These are phyloP conservation scores for Berkeleyomyces basicola DNA, from an alignment of 2,329 filamentous ascomycete species.

Conservation along the genomic window DNA sequence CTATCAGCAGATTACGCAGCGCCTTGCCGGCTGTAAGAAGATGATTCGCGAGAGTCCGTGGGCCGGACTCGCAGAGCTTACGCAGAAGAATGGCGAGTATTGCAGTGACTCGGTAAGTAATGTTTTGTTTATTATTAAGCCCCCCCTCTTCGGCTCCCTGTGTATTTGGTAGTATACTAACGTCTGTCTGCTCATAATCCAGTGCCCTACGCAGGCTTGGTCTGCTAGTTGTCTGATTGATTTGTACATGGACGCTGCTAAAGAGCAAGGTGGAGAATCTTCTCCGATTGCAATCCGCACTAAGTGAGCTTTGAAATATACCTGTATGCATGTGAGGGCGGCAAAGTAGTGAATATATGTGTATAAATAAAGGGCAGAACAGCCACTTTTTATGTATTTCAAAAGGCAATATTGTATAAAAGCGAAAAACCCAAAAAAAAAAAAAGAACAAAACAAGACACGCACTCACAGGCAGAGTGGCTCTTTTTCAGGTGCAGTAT, in stretches of 20 bases:
- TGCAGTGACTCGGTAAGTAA: slow-evolving; percentile 72
- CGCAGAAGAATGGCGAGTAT: slow-evolving; percentile 70
- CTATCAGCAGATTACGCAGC: slow-evolving; percentile 83
- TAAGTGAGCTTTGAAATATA: not conserved
- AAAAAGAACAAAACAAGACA: slow-evolving; percentile 9
- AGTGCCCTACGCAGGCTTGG: slow-evolving; percentile 94
- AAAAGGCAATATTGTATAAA: not conserved
- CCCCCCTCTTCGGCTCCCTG: not conserved
- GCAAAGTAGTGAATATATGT: not conserved
- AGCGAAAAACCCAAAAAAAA: not conserved
- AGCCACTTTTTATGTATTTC: not conserved
- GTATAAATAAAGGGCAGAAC: not conserved
- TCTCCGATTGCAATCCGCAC: not conserved
- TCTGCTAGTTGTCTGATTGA: slow-evolving; percentile 89
- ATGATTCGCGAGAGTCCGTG: slow-evolving; percentile 66
- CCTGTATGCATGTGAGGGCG: no score
- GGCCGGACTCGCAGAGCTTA: slow-evolving; percentile 86
- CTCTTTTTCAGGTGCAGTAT: no score
- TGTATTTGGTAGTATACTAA: slow-evolving; percentile 12
- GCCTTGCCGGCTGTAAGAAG: slow-evolving; percentile 69
- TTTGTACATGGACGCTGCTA: slow-evolving; percentile 78
- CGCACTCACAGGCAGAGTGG: not conserved
- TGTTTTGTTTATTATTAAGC: slow-evolving; percentile 17
- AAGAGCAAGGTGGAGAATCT: slow-evolving; percentile 25
- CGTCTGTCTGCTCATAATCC: slow-evolving; percentile 5